Conservation (phyloP, 1,139 yeast genomes). For the Candida tropicalis region DNA sequence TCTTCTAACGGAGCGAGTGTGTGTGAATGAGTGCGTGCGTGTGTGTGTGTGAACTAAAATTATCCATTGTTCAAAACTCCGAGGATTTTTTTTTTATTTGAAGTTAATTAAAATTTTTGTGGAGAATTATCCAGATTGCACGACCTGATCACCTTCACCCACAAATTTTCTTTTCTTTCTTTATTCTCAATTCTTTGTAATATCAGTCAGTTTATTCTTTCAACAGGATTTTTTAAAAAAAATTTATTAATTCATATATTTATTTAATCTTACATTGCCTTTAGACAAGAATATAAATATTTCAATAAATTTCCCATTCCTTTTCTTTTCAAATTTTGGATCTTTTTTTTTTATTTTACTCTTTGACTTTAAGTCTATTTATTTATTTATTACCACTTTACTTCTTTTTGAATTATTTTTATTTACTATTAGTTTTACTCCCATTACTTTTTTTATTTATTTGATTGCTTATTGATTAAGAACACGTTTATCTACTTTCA, state of each 20-base stretch:
- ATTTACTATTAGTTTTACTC: neutral
- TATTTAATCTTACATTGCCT: too few species aligned
- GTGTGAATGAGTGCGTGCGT: too few species aligned
- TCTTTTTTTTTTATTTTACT: neutral
- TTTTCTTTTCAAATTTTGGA: neutral
- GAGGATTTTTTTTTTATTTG: neutral
- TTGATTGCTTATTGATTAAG: neutral
- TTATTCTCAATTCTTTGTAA: neutral
- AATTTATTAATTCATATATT: too few species aligned
- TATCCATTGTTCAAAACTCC: too few species aligned
- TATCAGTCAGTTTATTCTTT: too few species aligned
- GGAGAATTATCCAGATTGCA: neutral
- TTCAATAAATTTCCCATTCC: neutral
- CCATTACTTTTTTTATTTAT: slow-evolving; percentile 1
- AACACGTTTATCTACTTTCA: neutral
- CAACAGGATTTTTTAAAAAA: too few species aligned
- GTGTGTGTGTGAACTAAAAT: too few species aligned
- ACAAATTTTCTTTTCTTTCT: neutral
- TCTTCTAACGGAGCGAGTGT: too few species aligned
- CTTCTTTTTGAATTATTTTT: neutral
- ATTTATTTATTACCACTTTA: neutral
- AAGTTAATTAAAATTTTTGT: neutral
- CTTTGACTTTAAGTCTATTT: neutral
- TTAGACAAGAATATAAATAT: neutral
- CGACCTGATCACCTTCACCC: neutral